Evolutionary conservation across 441 rosid species (phyloP).

Genomic region (Biscutella laevigata): DNA sequence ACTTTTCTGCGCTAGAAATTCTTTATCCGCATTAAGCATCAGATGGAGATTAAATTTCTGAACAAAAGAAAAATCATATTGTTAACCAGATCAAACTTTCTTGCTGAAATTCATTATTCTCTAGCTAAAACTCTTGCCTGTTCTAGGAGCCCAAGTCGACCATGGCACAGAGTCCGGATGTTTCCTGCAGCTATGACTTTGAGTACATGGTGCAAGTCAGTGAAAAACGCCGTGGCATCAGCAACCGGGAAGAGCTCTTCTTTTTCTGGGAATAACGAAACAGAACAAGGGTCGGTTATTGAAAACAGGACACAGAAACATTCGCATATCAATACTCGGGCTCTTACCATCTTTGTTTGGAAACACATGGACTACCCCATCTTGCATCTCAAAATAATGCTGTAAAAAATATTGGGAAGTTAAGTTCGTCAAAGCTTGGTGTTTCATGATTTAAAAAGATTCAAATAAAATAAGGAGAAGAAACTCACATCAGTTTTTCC

Average conservation of each 20-base stretch:
- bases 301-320: not conserved
- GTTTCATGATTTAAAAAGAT: too few species aligned
- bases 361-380: conserved; percentile 91
- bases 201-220: conserved; percentile 85
- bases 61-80: not conserved
- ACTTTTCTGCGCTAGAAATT: conserved; percentile 96
- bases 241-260: conserved; percentile 93
- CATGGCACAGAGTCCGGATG: conserved; percentile 87
- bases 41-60: conserved; percentile 98
- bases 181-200: conserved; percentile 87
- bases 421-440: not conserved
- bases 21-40: conserved; percentile 97
- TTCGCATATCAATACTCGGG: not conserved
- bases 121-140: conserved; percentile 38
- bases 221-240: conserved; percentile 89
- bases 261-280: conserved; percentile 37
- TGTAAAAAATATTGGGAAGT: conserved; percentile 29
- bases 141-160: conserved; percentile 88
- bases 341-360: conserved; percentile 64
- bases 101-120: not conserved
- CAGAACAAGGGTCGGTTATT: not conserved
- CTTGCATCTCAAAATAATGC: conserved; percentile 94
- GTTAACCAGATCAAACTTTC: conserved; percentile 19
- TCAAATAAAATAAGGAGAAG: not conserved
- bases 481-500: conserved; percentile 71